Base-by-base conservation (phyloP, 495 filamentous ascomycete species). In the Tetracladium setigerum region DNA sequence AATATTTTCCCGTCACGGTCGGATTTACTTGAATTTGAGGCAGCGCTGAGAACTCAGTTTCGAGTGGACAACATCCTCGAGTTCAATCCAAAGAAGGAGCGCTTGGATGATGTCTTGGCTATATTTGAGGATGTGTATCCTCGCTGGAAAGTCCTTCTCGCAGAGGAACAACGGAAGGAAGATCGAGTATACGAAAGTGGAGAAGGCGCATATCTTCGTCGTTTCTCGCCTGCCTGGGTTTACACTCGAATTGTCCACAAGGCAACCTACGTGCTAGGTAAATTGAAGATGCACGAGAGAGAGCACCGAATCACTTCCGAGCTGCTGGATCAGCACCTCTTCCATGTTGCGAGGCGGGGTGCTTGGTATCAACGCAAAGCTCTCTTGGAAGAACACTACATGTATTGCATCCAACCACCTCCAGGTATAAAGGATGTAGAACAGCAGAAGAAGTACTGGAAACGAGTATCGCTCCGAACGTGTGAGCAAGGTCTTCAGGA, bases 351-450 rank as follows among this genome's bases (percentile, higher is more conserved):
- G 12, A 76, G 91, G 19, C 81, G 91, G 17, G 92, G 92, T 1
- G 81, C 81, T 1, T 98, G 92, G 92, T 97, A 96, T 59, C 89
- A 96, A 62, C 86, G 92, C 13, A 95, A 90, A 67, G 92, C 92
- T 1, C 66, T 98, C 5, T 62, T 98, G 14, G 92, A 98, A 67
- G 92, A 98, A 64, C 88, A 90, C 53, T 97, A 98, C 59, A 90
- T 96, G 86, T 52, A 41, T 40, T 22, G 24, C 14, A 15, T 60
- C 2, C 39, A 47, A 27, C 49, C 44, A 18, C 49, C 49, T 30
- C 17, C 34, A 22, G 49, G 51, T 6, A 43, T 55, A 0, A 14
- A n/a, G 1, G 45, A 57, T 36, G 71, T 76, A 24, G 82, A 87
- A 43, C 66, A 63, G 10, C 83, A 83, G 54, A 89, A 83, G 63